Evolutionary conservation across 192 early-diverging fungal species (phyloP).

Genomic region (Entomortierella beljakovae): DNA sequence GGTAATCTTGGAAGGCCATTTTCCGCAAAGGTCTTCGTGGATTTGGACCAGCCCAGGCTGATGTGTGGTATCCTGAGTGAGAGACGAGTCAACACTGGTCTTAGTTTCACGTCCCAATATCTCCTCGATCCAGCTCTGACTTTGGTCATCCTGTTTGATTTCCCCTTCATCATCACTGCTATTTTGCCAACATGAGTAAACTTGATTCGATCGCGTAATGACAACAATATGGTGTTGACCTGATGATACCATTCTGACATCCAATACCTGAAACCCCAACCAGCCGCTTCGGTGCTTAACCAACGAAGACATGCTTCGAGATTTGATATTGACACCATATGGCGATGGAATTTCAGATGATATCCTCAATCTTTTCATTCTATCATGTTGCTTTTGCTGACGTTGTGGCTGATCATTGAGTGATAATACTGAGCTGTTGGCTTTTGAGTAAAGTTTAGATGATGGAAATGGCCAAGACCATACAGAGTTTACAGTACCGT

Average conservation of each 20-base stretch:
- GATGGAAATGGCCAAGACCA: slow-evolving; percentile 36
- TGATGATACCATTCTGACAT: slow-evolving; percentile 21
- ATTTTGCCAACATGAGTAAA: slow-evolving; percentile 37
- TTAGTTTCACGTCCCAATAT: slow-evolving; percentile 16
- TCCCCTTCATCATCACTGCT: background rate
- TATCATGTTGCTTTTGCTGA: background rate
- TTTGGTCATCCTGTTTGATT: background rate
- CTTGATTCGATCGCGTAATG: slow-evolving; percentile 30
- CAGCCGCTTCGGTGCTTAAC: slow-evolving; percentile 32
- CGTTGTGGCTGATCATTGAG: background rate
- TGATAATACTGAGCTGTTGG: background rate
- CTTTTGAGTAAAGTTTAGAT: background rate
- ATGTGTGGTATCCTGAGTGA: slow-evolving; percentile 22
- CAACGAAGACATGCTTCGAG: slow-evolving; percentile 40
- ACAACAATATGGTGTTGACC: slow-evolving; percentile 41
- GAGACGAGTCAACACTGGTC: background rate
- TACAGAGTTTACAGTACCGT: slow-evolving; percentile 9
- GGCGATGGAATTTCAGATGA: background rate
- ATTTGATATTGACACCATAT: slow-evolving; percentile 11
- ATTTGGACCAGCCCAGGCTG: slow-evolving; percentile 31
- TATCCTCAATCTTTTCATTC: background rate
- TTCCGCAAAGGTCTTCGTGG: background rate
- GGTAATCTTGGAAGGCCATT: background rate
- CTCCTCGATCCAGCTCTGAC: slow-evolving; percentile 5
- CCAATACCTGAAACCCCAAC: slow-evolving; percentile 31